Evolutionary conservation across 805 yeast species (phyloP), one percentile per base, ranked within the genome.

Genomic region (Komagataella populi): DNA sequence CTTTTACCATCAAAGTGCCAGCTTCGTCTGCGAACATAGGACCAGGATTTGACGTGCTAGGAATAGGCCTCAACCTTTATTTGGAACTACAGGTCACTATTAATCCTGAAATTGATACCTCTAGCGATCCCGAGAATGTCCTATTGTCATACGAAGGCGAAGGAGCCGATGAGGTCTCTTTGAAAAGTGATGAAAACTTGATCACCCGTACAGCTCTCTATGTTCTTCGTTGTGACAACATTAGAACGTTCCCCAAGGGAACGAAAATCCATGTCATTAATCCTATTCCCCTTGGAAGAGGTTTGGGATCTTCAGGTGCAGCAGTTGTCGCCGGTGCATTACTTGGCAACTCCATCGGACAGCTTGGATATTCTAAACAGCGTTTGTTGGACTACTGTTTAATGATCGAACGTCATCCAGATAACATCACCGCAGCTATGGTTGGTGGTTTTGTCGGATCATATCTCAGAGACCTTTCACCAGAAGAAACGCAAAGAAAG

Each of bases 381-480:
- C 76, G 98, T 59, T 77, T 93, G 81, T 72, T 93, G 60, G 99
- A 93, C 67, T 93, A 86, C 72, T 88, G 96, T 66, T 75, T 93
- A 59, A 87, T 93, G 93, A 90, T 93, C 58, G 99, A 93, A 71
- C 82, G 98, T 65, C 99, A 93, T 62, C 99, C 99, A 43, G 99
- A 93, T 69, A 93, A 93, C 67, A 90, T 93, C 61, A 88, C 96
- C 10, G 99, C 99, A 36, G 96, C 99, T 44, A 88, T 93, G 96
- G 84, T 90, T 83, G 99, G 99, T 54, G 97, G 99, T 1, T 93
- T 93, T 66, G 96, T 90, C 46, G 99, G 99, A 47, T 88, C 96
- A 3, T 93, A 85, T 67, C 75, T 93, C 62, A 79, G 95, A 60
- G 95, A 87, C 55, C 70, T 93, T 53, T 72, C 81, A 39, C 80